These are phyloP conservation scores for Psidium guajava DNA, from an alignment of 345 rosid genomes.

Conservation along the genomic window DNA sequence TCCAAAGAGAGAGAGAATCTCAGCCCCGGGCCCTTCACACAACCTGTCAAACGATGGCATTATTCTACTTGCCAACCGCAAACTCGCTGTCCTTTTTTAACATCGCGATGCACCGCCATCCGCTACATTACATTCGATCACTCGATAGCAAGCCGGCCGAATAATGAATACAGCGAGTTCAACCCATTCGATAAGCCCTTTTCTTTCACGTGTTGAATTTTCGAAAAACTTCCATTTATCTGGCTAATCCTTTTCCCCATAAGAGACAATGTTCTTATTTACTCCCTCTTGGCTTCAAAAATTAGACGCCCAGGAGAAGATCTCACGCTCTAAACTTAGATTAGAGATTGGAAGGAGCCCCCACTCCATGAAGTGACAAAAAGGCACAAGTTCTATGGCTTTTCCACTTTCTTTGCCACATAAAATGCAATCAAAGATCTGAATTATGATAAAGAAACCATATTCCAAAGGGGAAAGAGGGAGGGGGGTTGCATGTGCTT, in stretches of 20 bases:
- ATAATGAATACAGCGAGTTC: neutral
- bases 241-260: neutral
- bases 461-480: neutral
- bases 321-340: neutral
- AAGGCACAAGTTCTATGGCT: neutral
- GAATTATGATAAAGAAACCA: neutral
- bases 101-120: neutral
- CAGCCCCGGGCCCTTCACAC: neutral
- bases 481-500: neutral
- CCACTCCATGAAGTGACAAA: neutral
- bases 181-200: neutral
- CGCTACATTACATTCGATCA: neutral
- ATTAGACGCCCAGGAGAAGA: neutral
- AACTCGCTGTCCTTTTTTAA: neutral
- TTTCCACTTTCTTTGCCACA: neutral
- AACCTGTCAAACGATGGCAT: neutral
- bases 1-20: slow-evolving; percentile 1
- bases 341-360: neutral
- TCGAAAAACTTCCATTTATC: neutral
- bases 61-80: neutral
- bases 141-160: neutral
- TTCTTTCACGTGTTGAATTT: neutral
- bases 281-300: neutral
- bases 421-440: neutral
- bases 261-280: neutral